Conservation (phyloP, 352 stramenopile species). For the Phytophthora idaei region DNA sequence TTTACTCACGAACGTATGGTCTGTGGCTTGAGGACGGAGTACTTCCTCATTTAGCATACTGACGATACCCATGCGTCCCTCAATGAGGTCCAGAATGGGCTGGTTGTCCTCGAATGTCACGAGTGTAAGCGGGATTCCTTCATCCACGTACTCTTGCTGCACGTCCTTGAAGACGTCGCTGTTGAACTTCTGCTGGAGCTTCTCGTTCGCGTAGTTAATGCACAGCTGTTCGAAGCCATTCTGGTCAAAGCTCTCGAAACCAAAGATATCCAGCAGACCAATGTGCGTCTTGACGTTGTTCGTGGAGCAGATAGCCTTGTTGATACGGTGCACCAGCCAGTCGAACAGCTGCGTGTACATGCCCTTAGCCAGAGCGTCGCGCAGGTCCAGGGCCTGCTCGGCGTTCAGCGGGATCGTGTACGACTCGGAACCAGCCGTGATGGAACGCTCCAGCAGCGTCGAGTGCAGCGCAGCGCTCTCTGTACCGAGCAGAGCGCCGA, state of each 20-base stretch:
- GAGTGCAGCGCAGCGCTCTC: conserved; percentile 76
- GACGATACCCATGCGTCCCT: conserved; percentile 90
- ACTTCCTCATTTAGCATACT: conserved; percentile 96
- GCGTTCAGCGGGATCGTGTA: conserved; percentile 92
- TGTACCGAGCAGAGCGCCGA: conserved; percentile 64
- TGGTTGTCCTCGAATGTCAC: conserved; percentile 94
- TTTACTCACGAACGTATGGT: conserved; percentile 87
- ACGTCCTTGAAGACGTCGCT: conserved; percentile 95
- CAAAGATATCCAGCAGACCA: conserved; percentile 95
- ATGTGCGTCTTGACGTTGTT: conserved; percentile 84
- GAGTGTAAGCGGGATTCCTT: conserved; percentile 86
- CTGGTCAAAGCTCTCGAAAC: conserved; percentile 94
- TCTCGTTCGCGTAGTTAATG: conserved; percentile 94
- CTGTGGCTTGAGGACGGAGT: conserved; percentile 83
- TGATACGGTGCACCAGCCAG: conserved; percentile 93
- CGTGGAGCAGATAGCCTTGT: conserved; percentile 82
- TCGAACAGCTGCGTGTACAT: conserved; percentile 97
- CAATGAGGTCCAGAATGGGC: conserved; percentile 90
- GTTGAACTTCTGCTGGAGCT: conserved; percentile 92
- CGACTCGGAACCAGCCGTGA: conserved; percentile 93
- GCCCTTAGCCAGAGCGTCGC: conserved; percentile 96
- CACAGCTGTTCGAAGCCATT: conserved; percentile 92
- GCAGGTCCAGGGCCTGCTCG: conserved; percentile 89
- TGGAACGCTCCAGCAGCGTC: conserved; percentile 90
- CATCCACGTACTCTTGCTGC: conserved; percentile 94